A percentile compares a stretch with the other conserved stretches of the same genome.
phyloP scores from a whole-genome alignment of 768 basidiomycete genomes.

The Lactarius tabidus region DNA sequence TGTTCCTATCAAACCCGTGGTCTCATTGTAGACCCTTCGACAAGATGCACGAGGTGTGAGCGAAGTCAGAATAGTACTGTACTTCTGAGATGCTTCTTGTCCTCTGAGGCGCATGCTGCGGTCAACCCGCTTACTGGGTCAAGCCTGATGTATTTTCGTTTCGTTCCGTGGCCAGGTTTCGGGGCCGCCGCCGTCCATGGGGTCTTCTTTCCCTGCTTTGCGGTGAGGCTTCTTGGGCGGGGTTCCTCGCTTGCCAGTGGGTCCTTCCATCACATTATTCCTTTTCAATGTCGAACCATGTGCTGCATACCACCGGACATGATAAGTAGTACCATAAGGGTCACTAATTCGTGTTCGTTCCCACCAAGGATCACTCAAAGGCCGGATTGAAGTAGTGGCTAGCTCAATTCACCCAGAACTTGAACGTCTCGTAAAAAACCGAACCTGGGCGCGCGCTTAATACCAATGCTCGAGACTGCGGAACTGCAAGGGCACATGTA shows the following conservation, averaged over 20 bases:
- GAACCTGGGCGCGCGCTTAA: neutral
- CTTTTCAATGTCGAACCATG: slow-evolving; percentile 10
- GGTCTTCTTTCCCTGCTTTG: neutral
- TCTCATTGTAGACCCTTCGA: neutral
- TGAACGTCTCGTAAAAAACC: neutral
- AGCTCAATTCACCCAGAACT: neutral
- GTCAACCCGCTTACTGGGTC: too few relatives aligned
- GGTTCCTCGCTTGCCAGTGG: neutral
- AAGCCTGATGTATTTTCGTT: neutral
- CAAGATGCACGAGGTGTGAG: neutral
- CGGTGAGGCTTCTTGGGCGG: neutral
- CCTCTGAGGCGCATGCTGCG: neutral
- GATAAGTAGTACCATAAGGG: neutral
- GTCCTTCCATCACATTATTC: neutral
- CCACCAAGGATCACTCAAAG: neutral
- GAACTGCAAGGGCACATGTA: slow-evolving; percentile 1
- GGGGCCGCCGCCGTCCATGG: neutral
- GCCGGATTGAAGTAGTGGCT: neutral
- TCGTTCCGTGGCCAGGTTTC: neutral
- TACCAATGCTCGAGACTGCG: neutral
- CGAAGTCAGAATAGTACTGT: neutral
- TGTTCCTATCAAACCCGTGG: neutral
- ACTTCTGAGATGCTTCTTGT: neutral
- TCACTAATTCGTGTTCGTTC: neutral
- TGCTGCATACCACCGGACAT: neutral